Evolutionary conservation across 257 asterid genomes (phyloP).

Genomic region (Cruciata laevipes): DNA sequence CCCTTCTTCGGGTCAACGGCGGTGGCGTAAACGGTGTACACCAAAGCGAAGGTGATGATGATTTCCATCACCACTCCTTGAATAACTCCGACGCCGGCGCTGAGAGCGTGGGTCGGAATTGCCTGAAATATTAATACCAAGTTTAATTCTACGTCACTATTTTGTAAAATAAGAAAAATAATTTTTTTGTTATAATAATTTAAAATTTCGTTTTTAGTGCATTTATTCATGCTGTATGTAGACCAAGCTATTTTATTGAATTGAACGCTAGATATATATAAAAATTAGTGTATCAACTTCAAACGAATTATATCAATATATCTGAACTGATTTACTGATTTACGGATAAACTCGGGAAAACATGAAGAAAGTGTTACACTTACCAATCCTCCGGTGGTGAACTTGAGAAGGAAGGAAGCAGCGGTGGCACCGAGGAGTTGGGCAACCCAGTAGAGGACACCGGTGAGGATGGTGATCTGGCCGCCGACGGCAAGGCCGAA

Average conservation of each 20-base stretch:
- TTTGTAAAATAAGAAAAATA: no score
- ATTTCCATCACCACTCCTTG: slow-evolving; percentile 78
- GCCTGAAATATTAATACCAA: slow-evolving; percentile 33
- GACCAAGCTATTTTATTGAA: no score
- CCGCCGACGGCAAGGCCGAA: slow-evolving; percentile 88
- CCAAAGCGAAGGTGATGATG: slow-evolving; percentile 70
- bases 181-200: no score
- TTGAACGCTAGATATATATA: no score
- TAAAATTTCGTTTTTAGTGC: no score
- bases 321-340: no score
- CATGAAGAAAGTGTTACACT: neutral
- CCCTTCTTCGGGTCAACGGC: slow-evolving; percentile 94
- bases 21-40: slow-evolving; percentile 86
- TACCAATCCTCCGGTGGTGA: slow-evolving; percentile 88
- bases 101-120: slow-evolving; percentile 50
- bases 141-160: neutral
- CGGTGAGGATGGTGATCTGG: slow-evolving; percentile 73
- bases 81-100: slow-evolving; percentile 52
- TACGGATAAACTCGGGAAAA: no score
- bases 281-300: no score
- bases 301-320: no score
- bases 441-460: slow-evolving; percentile 74
- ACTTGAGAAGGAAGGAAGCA: slow-evolving; percentile 52
- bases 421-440: slow-evolving; percentile 70
- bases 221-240: no score